phyloP scores from a whole-genome alignment of 2,329 filamentous ascomycete genomes.

The Diaporthe sp. region DNA sequence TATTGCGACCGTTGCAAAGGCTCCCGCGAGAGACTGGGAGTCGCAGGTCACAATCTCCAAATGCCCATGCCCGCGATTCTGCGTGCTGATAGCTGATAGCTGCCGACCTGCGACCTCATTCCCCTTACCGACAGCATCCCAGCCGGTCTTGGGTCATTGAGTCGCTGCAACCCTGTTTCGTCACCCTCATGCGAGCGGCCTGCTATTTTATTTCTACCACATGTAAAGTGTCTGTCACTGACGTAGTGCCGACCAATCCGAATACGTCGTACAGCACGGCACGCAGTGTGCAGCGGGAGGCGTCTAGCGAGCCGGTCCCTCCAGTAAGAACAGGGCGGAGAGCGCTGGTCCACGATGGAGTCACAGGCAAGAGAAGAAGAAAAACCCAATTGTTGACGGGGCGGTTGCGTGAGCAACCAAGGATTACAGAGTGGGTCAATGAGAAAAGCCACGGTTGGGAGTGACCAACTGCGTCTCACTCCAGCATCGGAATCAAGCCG shows the following conservation, averaged over 20 bases:
- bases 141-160: slow-evolving; percentile 3
- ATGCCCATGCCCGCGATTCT: slow-evolving; percentile 8
- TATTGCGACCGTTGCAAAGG: slow-evolving; percentile 8
- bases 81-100: slow-evolving; percentile 2
- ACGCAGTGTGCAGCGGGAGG: neutral
- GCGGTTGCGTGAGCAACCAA: slow-evolving; percentile 33
- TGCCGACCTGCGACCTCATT: slow-evolving; percentile 13
- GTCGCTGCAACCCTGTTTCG: slow-evolving; percentile 28
- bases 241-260: slow-evolving; percentile 21
- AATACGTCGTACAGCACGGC: neutral
- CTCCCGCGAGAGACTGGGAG: neutral
- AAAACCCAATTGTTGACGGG: slow-evolving; percentile 24
- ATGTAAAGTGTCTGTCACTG: slow-evolving; percentile 14
- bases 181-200: slow-evolving; percentile 30
- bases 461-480: slow-evolving; percentile 25
- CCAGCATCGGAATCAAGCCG: slow-evolving; percentile 28
- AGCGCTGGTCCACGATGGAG: slow-evolving; percentile 25
- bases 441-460: slow-evolving; percentile 7
- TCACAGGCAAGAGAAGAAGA: neutral
- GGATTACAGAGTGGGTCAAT: neutral
- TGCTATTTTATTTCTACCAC: slow-evolving; percentile 27
- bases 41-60: slow-evolving; percentile 14
- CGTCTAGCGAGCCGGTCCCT: neutral
- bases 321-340: slow-evolving; percentile 1
- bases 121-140: slow-evolving; percentile 9